Evolutionary conservation across 164 flowering plant genomes (phyloP), one percentile per base, ranked within the genome.

Genomic region (Sextonia rubra): DNA sequence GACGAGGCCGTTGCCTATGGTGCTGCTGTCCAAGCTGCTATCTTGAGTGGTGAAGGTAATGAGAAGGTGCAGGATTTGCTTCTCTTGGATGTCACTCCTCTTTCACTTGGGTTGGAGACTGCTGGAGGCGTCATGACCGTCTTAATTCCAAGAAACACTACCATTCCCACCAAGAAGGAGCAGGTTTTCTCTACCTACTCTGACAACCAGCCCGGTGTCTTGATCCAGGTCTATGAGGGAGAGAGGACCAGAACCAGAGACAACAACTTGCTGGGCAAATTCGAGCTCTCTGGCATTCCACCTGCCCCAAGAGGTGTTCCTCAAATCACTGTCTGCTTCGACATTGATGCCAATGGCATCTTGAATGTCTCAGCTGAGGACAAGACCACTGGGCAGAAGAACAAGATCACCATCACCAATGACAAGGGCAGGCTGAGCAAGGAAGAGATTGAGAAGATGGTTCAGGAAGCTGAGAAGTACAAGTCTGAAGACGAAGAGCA

Each of bases 1-100:
- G 90, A 86, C 47, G 88, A 87, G 71, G 90, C 90, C 12, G 88
- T 85, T 61, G 90, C 90, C 12, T 82, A 84, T 61, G 90, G 90
- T 55, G 90, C 90, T 65, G 90, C 90, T 32, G 86, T 84, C 2
- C 88, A 85, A 32, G 90, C 90, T 68, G 90, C 87, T 4, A 81
- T 84, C 60, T 70, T 87, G 77, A 82, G 82, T 60, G 87, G 89
- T 44, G 87, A 86, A 74, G 88, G 90, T 32, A 82, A 83, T 48
- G 85, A 85, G 83, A 84, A 84, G 78, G 86, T 85, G 4, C 85
- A 83, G 70, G 87, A 84, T 29, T 68, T 87, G 22, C 71, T 85
- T 72, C 81, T 87, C 8, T 69, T 83, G 70, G 90, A 87, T 70
- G 88, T 85, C 18, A 87, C 87, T 3, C 88, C 90, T 65, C 85